Evolutionary conservation across 495 filamentous ascomycete species (phyloP).

Genomic region (Trichoderma erinaceum): DNA sequence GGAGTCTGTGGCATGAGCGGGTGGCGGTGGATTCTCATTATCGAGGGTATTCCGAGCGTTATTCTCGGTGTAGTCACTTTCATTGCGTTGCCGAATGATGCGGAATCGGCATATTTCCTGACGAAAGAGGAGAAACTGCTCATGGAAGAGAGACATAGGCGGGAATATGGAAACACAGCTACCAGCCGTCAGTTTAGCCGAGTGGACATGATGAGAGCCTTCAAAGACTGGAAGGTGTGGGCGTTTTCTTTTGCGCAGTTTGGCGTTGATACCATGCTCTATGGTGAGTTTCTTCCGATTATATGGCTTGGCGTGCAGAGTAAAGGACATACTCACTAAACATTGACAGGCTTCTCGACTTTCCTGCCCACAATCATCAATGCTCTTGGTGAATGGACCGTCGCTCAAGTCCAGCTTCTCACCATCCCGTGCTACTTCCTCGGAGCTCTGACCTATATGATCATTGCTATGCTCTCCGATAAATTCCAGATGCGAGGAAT

Average conservation of each 20-base stretch:
- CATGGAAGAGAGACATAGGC: constrained; percentile 36
- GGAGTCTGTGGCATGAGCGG: constrained; percentile 54
- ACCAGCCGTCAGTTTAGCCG: constrained; percentile 54
- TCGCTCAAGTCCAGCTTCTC: constrained; percentile 62
- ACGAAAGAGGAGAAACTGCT: constrained; percentile 52
- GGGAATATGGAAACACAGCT: constrained; percentile 53
- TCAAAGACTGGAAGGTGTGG: constrained; percentile 60
- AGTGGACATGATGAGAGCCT: constrained; percentile 41
- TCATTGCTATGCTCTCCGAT: constrained; percentile 56
- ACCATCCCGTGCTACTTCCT: constrained; percentile 72
- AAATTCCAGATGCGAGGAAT: constrained; percentile 53
- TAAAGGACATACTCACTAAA: not conserved
- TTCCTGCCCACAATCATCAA: constrained; percentile 76
- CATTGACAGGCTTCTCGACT: constrained; percentile 51
- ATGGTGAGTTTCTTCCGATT: constrained; percentile 35
- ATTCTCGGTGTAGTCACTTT: constrained; percentile 54
- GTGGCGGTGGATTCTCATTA: constrained; percentile 63
- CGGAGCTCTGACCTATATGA: constrained; percentile 60
- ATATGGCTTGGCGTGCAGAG: too few relatives aligned
- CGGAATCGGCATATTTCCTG: constrained; percentile 57
- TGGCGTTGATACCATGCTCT: constrained; percentile 65
- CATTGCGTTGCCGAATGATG: constrained; percentile 60
- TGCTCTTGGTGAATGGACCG: constrained; percentile 55
- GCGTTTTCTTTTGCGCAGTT: constrained; percentile 62
- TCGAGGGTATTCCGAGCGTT: constrained; percentile 67